phyloP scores from a whole-genome alignment of 768 basidiomycete genomes.

The Boletus eberwhitei region DNA sequence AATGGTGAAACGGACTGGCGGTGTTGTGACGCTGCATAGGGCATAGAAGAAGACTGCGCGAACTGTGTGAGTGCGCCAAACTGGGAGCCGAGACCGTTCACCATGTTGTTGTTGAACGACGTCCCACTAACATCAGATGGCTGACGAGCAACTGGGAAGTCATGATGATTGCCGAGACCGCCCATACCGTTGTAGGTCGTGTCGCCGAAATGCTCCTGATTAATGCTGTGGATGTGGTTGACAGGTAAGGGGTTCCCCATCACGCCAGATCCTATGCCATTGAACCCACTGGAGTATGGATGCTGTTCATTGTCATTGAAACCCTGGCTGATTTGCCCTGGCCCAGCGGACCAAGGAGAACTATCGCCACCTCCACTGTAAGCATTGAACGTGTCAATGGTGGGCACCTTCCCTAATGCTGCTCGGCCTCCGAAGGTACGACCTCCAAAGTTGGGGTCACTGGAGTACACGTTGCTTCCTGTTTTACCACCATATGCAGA shows the following conservation, averaged over 20 bases:
- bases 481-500: slow-evolving; percentile 49
- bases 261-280: slow-evolving; percentile 15
- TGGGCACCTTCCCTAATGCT: slow-evolving; percentile 33
- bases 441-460: slow-evolving; percentile 36
- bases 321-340: slow-evolving; percentile 20
- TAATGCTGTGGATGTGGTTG: slow-evolving; percentile 21
- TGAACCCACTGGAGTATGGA: slow-evolving; percentile 27
- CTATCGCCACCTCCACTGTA: slow-evolving; percentile 32
- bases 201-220: slow-evolving; percentile 28
- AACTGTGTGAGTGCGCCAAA: slow-evolving; percentile 17
- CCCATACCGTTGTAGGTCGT: slow-evolving; percentile 22
- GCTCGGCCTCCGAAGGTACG: slow-evolving; percentile 36
- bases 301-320: slow-evolving; percentile 21
- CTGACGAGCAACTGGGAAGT: slow-evolving; percentile 22
- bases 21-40: slow-evolving; percentile 20
- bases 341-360: slow-evolving; percentile 36
- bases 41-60: slow-evolving; percentile 19
- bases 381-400: slow-evolving; percentile 38
- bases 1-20: slow-evolving; percentile 22
- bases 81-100: slow-evolving; percentile 22
- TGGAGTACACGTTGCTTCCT: slow-evolving; percentile 34
- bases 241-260: slow-evolving; percentile 18
- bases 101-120: slow-evolving; percentile 13
- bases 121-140: slow-evolving; percentile 25
- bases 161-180: slow-evolving; percentile 19